Conservation (phyloP, 495 filamentous ascomycete genomes). For the Penicillium fimorum region DNA sequence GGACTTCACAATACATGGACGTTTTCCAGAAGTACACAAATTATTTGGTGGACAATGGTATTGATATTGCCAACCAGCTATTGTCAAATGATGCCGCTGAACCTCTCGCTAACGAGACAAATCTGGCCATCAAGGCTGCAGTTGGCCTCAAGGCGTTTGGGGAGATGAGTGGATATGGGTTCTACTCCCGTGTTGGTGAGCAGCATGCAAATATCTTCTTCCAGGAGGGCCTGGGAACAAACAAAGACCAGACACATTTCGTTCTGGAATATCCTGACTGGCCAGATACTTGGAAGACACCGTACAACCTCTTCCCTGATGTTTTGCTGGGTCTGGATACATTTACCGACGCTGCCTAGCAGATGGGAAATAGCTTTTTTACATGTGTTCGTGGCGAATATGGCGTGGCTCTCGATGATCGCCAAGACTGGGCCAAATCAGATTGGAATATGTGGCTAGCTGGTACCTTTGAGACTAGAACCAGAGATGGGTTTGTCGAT, state of each 20-base stretch:
- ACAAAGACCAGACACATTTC: conserved; percentile 44
- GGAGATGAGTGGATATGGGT: conserved; percentile 32
- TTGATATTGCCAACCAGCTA: conserved; percentile 50
- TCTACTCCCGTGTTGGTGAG: conserved; percentile 43
- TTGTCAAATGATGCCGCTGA: conserved; percentile 57
- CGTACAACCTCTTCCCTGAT: conserved; percentile 49
- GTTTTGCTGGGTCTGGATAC: conserved; percentile 42
- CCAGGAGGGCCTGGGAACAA: conserved; percentile 35
- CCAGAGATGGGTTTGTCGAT: conserved; percentile 38
- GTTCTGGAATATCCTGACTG: conserved; percentile 39
- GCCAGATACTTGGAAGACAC: conserved; percentile 39
- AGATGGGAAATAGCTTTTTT: conserved; percentile 44
- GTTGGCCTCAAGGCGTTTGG: conserved; percentile 54
- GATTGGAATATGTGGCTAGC: conserved; percentile 53
- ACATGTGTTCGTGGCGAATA: conserved; percentile 37
- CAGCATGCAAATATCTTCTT: conserved; percentile 43
- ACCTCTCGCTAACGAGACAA: conserved; percentile 52
- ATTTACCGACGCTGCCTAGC: conserved; percentile 37
- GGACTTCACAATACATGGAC: conserved; percentile 32
- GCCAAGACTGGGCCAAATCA: conserved; percentile 50
- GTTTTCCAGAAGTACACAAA: conserved; percentile 48
- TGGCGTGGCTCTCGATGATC: conserved; percentile 44
- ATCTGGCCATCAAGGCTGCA: conserved; percentile 57
- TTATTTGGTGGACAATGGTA: conserved; percentile 49
- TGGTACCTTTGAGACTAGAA: conserved; percentile 31